Base-by-base conservation (phyloP, 495 filamentous ascomycete species). In the Baudoinia panamericana region DNA sequence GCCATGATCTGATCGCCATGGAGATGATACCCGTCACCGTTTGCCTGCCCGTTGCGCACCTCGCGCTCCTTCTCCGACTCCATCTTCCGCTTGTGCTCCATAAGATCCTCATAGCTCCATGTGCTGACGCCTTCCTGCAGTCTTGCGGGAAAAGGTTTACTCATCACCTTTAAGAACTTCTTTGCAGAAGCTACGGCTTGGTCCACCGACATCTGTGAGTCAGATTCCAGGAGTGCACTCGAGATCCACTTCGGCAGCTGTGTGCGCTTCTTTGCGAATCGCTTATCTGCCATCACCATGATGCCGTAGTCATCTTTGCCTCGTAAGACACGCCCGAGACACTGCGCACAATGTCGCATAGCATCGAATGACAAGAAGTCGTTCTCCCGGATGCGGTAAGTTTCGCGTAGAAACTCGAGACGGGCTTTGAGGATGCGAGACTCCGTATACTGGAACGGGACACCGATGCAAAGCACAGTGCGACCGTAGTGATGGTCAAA, bases 401-500 rank as follows among this genome's bases (percentile, higher is more conserved):
- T 95, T 59, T 99, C 92, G 29, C 92, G 75, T 8, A 99, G 66
- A 59, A 99, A 99, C 57, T 96, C 84, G 15, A 99, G 76, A 5
- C 92, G 76, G 1, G 92, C 92, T 63, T 95, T 96, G 23, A 99
- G 69, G 45, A 99, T 96, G 22, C 90, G 77, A 1, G 88, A 95
- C 56, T 96, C 88, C 10, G 92, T 99, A 64, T 99, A 99, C 59
- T 99, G 92, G 66, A 95, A 99, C 0, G 92, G 92, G 3, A 95
- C 87, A 49, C 92, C 90, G 43, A 99, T 94, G 60, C 85, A 93
- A 9, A 99, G 56, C 65, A 99, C 92, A 1, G 88, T 90, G 43
- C 92, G 83, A 12, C 92, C 92, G 60, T 95, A 99, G 49, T 99
- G 87, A 53, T 99, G 90, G 57, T 99, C 92, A 53, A 99, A 99